phyloP scores from a whole-genome alignment of 345 rosid species.

The Excoecaria cochinchinensis region DNA sequence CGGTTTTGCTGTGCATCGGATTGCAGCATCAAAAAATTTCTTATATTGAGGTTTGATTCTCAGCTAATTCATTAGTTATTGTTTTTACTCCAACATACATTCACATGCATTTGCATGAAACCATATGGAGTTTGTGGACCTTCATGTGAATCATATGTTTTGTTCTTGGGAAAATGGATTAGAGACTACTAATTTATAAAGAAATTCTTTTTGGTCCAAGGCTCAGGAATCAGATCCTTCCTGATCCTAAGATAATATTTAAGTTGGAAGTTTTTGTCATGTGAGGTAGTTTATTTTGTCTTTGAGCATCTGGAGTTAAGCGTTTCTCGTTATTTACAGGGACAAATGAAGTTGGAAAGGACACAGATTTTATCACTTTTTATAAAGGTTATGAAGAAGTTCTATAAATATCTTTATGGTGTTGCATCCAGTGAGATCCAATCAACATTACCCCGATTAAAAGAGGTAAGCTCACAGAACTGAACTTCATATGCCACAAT shows the following conservation, averaged over 20 bases:
- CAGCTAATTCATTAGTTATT: neutral
- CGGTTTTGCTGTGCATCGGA: constrained; percentile 79
- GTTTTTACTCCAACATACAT: too few species aligned
- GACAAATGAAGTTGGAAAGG: constrained; percentile 77
- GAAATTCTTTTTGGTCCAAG: neutral
- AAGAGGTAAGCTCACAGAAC: constrained; percentile 58
- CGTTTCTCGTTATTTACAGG: constrained; percentile 46
- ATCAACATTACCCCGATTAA: constrained; percentile 61
- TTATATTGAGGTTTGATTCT: constrained; percentile 59
- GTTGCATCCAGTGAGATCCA: constrained; percentile 62
- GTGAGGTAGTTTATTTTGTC: neutral
- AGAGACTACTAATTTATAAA: neutral
- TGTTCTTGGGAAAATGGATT: neutral
- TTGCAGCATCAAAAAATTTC: constrained; percentile 71
- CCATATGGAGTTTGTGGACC: neutral
- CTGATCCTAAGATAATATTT: neutral
- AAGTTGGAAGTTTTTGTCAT: neutral
- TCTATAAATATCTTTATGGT: constrained; percentile 58
- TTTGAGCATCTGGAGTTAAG: neutral
- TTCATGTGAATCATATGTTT: neutral
- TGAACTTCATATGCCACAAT: neutral
- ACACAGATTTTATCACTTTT: constrained; percentile 62
- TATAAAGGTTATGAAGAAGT: constrained; percentile 73
- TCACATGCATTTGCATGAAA: too few species aligned
- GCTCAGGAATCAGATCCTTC: neutral